These are phyloP conservation scores for Amaranthus cruentus DNA, from an alignment of 148 eudicot genomes.

Conservation along the genomic window DNA sequence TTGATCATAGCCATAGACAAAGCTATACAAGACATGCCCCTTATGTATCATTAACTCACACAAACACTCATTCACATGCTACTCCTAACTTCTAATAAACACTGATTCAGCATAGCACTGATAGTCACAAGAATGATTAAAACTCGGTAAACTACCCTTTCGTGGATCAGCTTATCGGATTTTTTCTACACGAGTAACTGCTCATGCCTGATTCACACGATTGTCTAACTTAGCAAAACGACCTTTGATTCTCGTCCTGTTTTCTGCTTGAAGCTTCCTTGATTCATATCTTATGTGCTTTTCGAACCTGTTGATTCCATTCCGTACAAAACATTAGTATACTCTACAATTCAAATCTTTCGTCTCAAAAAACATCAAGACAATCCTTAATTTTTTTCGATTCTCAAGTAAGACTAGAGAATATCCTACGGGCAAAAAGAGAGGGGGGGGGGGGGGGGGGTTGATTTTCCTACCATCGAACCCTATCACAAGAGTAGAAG, in stretches of 20 bases:
- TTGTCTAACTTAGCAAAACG: slow-evolving; percentile 78
- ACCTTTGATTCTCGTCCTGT: slow-evolving; percentile 66
- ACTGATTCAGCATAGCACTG: not conserved
- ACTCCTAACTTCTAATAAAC: not conserved
- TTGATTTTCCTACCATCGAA: too few species aligned
- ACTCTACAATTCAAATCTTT: not conserved
- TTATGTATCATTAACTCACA: too few species aligned
- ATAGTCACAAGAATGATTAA: not conserved
- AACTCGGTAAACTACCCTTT: not conserved
- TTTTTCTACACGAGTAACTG: not conserved
- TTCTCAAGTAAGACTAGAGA: too few species aligned
- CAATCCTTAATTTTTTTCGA: too few species aligned
- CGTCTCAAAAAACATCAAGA: not conserved
- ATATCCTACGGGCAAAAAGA: too few species aligned
- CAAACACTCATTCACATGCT: too few species aligned
- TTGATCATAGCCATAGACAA: too few species aligned
- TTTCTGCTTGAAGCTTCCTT: slow-evolving; percentile 74
- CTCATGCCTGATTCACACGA: slow-evolving; percentile 3
- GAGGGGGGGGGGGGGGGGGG: too few species aligned
- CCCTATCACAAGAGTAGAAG: too few species aligned
- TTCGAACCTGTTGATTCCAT: slow-evolving; percentile 50
- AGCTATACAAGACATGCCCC: too few species aligned
- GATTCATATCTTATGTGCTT: slow-evolving; percentile 84
- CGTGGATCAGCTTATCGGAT: not conserved
- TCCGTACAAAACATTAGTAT: slow-evolving; percentile 12